These are phyloP conservation scores for Neurospora terricola DNA, from an alignment of 495 filamentous ascomycete species.

Conservation along the genomic window DNA sequence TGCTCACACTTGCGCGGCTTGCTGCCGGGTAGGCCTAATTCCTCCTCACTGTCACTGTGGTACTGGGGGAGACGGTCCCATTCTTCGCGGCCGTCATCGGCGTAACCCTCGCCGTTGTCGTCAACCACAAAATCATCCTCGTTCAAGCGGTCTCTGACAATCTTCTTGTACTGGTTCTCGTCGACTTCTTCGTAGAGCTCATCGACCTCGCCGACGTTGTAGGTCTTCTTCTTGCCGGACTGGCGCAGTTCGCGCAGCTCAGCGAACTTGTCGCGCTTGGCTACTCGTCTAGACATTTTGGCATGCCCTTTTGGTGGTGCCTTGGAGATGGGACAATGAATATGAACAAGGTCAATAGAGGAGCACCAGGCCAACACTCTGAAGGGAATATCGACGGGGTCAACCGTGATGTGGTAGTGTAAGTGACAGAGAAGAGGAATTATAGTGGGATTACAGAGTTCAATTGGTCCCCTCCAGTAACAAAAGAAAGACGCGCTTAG, in stretches of 20 bases:
- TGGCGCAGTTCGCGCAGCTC: constrained; percentile 78
- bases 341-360: background rate
- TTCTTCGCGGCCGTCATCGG: constrained; percentile 92
- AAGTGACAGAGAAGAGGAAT: background rate
- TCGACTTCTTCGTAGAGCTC: constrained; percentile 93
- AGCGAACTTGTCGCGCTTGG: constrained; percentile 48
- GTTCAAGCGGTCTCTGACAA: constrained; percentile 80
- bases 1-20: constrained; percentile 41
- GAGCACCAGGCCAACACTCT: background rate
- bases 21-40: constrained; percentile 46
- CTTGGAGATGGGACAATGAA: background rate
- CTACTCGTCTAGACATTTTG: constrained; percentile 35
- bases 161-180: constrained; percentile 93
- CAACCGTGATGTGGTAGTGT: background rate
- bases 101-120: constrained; percentile 88
- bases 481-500: background rate
- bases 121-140: constrained; percentile 96
- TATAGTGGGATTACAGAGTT: background rate
- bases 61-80: constrained; percentile 69
- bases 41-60: constrained; percentile 65
- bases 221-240: constrained; percentile 85
- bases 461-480: background rate
- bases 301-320: background rate
- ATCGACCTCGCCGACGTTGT: constrained; percentile 75
- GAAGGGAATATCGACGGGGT: background rate